Conservation (phyloP, 225 moss, liverwort and hornwort genomes). For the Marchantia paleacea region DNA sequence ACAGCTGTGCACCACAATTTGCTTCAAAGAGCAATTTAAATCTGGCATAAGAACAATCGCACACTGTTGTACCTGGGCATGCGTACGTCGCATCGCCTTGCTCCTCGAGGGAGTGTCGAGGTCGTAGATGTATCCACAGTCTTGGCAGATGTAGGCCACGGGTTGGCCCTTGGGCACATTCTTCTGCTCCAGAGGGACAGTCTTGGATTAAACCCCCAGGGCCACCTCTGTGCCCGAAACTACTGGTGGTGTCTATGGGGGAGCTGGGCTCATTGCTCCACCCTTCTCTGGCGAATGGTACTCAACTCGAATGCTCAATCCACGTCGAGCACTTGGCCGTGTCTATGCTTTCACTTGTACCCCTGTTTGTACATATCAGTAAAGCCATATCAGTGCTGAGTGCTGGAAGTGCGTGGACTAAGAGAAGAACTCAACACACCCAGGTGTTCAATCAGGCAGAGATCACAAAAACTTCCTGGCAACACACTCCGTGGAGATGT, state of each 20-base stretch:
- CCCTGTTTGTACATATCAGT: not conserved
- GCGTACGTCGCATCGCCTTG: slow-evolving; percentile 22
- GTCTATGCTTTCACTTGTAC: slow-evolving; percentile 13
- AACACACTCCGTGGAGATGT: too few relatives aligned
- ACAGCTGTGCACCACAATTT: too few relatives aligned
- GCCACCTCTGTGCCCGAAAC: slow-evolving; percentile 29
- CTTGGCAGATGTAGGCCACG: slow-evolving; percentile 56
- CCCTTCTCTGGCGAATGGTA: too few relatives aligned
- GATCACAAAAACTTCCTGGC: too few relatives aligned
- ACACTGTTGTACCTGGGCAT: too few relatives aligned
- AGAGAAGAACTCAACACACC: too few relatives aligned
- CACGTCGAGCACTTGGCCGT: not conserved
- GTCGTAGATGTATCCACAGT: slow-evolving; percentile 59
- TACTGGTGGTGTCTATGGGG: slow-evolving; percentile 35
- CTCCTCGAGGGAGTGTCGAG: slow-evolving; percentile 43
- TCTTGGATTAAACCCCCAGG: slow-evolving; percentile 29
- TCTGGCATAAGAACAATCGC: too few relatives aligned
- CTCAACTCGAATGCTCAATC: slow-evolving; percentile 11
- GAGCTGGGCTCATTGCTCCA: not conserved
- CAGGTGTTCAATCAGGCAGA: not conserved
- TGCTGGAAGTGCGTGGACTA: too few relatives aligned
- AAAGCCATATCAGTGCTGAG: too few relatives aligned
- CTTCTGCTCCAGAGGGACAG: slow-evolving; percentile 51
- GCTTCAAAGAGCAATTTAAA: too few relatives aligned
- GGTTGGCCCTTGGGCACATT: slow-evolving; percentile 38